Conservation (phyloP, 805 yeast species). For the Scheffersomyces stipitis region DNA sequence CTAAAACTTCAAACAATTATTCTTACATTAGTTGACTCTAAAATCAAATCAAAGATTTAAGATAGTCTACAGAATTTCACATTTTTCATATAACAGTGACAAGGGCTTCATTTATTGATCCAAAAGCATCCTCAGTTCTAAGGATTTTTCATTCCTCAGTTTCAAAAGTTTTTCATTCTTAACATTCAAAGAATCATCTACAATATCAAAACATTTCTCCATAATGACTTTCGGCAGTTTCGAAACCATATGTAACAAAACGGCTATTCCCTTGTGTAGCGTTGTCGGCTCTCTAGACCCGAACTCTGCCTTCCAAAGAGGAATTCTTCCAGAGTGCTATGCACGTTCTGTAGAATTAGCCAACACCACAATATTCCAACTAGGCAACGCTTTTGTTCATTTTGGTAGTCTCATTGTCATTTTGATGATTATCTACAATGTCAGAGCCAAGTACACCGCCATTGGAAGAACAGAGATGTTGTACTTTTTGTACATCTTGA, state of each 20-base stretch:
- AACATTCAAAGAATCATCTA: background rate
- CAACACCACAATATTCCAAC: conserved; percentile 85
- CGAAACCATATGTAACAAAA: conserved; percentile 56
- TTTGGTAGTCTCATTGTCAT: conserved; percentile 68
- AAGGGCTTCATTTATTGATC: too few species aligned
- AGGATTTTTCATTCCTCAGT: too few species aligned
- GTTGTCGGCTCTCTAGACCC: conserved; percentile 56
- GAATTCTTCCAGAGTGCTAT: conserved; percentile 77
- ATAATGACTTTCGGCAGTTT: conserved; percentile 70
- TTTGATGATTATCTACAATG: conserved; percentile 70
- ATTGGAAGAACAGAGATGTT: conserved; percentile 89
- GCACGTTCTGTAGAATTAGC: conserved; percentile 85
- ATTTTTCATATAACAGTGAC: too few species aligned
- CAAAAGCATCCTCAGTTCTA: too few species aligned
- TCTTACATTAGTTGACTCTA: too few species aligned
- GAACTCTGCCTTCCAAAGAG: conserved; percentile 42
- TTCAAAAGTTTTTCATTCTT: too few species aligned
- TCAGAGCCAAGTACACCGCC: conserved; percentile 87
- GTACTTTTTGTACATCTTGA: conserved; percentile 61
- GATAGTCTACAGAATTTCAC: too few species aligned
- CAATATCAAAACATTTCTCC: conserved; percentile 1
- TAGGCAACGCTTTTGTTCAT: conserved; percentile 85
- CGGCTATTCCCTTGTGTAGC: conserved; percentile 80
- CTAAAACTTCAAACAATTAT: too few species aligned
- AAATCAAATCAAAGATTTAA: too few species aligned